Conservation (phyloP, 345 rosid species). For the Melastoma malabathricum region DNA sequence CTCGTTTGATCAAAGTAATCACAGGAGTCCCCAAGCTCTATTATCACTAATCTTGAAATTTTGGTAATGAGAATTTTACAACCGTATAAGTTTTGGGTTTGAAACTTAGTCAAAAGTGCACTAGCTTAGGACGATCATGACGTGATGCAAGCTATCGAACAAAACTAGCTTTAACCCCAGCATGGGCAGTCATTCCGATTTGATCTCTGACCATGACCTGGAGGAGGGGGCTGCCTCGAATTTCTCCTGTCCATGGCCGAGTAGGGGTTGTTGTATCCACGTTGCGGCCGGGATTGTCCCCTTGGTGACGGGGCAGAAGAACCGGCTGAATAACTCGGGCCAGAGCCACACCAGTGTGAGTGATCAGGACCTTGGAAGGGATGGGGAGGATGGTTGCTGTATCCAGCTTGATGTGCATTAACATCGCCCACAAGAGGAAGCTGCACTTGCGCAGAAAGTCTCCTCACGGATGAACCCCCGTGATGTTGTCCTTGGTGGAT, state of each 20-base stretch:
- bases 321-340: not conserved
- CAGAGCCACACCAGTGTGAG: slow-evolving; percentile 6
- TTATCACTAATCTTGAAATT: too few species aligned
- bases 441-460: slow-evolving; percentile 11
- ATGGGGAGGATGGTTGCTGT: slow-evolving; percentile 22
- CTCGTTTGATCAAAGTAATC: too few species aligned
- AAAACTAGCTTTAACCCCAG: slow-evolving; percentile 1
- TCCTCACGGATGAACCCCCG: slow-evolving; percentile 16
- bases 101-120: too few species aligned
- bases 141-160: slow-evolving; percentile 1
- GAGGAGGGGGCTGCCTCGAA: slow-evolving; percentile 9
- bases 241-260: slow-evolving; percentile 22
- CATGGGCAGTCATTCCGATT: too few species aligned
- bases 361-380: slow-evolving; percentile 15
- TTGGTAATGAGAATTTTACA: too few species aligned
- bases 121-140: too few species aligned
- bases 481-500: slow-evolving; percentile 10
- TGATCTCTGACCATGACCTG: slow-evolving; percentile 9
- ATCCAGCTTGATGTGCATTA: slow-evolving; percentile 15
- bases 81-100: too few species aligned
- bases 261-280: slow-evolving; percentile 15
- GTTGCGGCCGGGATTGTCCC: slow-evolving; percentile 19
- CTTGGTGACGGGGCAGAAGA: slow-evolving; percentile 5
- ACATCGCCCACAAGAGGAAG: slow-evolving; percentile 2
- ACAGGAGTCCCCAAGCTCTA: too few species aligned